A percentile compares a stretch with the other conserved stretches of the same genome.
These are phyloP conservation scores for Mucor ambiguus DNA, from an alignment of 371 early-diverging fungal genomes.

Conservation along the genomic window DNA sequence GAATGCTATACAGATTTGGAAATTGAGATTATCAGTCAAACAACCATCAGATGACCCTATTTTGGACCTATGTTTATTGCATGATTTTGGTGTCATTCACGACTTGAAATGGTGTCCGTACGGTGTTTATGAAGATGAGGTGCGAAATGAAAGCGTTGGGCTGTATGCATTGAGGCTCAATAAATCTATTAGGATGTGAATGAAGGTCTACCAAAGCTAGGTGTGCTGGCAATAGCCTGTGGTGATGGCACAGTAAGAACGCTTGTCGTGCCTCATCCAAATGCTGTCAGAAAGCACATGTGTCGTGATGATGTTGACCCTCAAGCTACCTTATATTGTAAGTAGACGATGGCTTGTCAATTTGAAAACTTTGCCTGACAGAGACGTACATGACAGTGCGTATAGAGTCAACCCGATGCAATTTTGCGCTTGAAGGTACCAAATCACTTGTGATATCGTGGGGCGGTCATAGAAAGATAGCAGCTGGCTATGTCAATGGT, in stretches of 20 bases:
- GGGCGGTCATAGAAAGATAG: constrained; percentile 42
- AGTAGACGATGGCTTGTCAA: not conserved
- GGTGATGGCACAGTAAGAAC: constrained; percentile 54
- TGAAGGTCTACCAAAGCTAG: constrained; percentile 36
- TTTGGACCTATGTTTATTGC: constrained; percentile 53
- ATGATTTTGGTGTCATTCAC: constrained; percentile 52
- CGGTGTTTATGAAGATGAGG: constrained; percentile 40
- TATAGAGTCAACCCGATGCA: constrained; percentile 16
- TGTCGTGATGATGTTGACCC: constrained; percentile 1
- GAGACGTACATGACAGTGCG: constrained; percentile 6
- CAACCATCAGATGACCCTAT: constrained; percentile 23
- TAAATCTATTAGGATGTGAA: not conserved
- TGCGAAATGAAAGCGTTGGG: not conserved
- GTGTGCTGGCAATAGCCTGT: constrained; percentile 53
- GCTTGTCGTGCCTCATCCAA: constrained; percentile 55
- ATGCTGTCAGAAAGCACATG: constrained; percentile 22
- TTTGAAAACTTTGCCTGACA: not conserved
- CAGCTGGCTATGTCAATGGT: constrained; percentile 7
- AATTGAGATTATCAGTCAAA: constrained; percentile 20
- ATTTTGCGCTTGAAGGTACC: not conserved
- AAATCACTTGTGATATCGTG: constrained; percentile 30
- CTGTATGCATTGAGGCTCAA: not conserved
- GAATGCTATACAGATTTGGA: constrained; percentile 60
- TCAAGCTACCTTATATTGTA: constrained; percentile 19
- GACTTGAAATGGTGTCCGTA: constrained; percentile 60